Percentiles rank a stretch among this genome's conserved stretches.
Evolutionary conservation across 2,329 filamentous ascomycete species (phyloP).

Genomic region (Coniella lustricola): DNA sequence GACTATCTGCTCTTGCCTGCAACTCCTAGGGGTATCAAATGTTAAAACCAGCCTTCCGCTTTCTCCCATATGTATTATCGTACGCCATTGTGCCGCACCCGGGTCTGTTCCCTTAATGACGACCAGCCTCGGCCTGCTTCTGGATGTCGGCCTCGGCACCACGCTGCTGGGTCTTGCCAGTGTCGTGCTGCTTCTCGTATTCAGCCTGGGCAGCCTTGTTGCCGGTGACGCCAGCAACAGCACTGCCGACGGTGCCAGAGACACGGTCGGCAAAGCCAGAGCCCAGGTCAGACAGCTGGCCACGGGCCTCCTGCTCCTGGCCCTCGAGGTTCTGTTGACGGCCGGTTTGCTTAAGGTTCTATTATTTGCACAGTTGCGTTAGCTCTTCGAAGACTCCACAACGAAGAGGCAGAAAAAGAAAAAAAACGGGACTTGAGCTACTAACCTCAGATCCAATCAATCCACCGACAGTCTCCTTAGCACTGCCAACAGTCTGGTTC

Average conservation of each 20-base stretch:
- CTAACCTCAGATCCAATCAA: constrained; percentile 64
- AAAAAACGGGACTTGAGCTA: neutral
- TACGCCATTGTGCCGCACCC: neutral
- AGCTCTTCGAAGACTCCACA: neutral
- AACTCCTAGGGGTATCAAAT: constrained; percentile 13
- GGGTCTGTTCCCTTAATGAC: neutral
- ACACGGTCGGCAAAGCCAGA: constrained; percentile 61
- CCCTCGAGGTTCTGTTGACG: constrained; percentile 73
- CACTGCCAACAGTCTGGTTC: constrained; percentile 84
- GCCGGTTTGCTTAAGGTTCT: constrained; percentile 66
- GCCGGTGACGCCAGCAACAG: constrained; percentile 66
- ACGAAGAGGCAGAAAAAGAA: no score
- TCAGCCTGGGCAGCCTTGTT: constrained; percentile 58
- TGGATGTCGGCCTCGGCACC: constrained; percentile 75
- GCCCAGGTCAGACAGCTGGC: constrained; percentile 69
- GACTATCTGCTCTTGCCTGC: neutral
- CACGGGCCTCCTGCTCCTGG: constrained; percentile 73
- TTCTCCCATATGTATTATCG: neutral
- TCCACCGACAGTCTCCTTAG: constrained; percentile 75
- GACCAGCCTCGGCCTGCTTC: constrained; percentile 54
- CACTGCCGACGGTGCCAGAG: constrained; percentile 63
- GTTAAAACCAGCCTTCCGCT: neutral
- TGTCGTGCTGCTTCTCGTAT: constrained; percentile 65
- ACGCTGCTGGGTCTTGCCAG: constrained; percentile 73
- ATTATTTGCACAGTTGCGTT: neutral